phyloP scores from a whole-genome alignment of 2,329 filamentous ascomycete species.

The Celoporthe dispersa region DNA sequence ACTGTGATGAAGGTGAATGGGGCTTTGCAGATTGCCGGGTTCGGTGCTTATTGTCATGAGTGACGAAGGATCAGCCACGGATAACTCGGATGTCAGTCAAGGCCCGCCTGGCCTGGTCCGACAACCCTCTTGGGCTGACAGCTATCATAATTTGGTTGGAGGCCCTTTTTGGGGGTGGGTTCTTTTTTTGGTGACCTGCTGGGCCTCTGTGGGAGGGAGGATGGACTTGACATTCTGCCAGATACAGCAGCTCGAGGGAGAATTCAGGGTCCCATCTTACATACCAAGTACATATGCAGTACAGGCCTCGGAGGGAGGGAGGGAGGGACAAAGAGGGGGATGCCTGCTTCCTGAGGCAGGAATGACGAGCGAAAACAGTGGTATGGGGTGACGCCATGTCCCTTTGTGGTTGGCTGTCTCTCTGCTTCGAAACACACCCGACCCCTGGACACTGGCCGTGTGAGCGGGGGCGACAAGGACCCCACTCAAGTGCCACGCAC shows the following conservation, averaged over 20 bases:
- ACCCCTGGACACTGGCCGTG: conserved; percentile 1
- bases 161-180: too few relatives aligned
- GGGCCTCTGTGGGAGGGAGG: background rate
- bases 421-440: conserved; percentile 11
- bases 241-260: too few relatives aligned
- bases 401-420: conserved; percentile 11
- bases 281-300: too few relatives aligned
- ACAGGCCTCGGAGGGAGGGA: background rate
- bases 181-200: background rate
- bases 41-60: background rate
- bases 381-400: conserved; percentile 10
- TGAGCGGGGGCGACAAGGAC: background rate
- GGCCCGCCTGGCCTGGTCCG: background rate
- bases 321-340: background rate
- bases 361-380: conserved; percentile 12
- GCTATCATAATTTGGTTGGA: background rate
- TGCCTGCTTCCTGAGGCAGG: conserved; percentile 1
- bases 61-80: background rate
- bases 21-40: background rate
- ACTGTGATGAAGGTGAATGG: background rate
- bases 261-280: too few relatives aligned
- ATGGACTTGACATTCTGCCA: background rate
- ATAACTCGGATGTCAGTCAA: background rate
- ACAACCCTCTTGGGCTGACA: background rate
- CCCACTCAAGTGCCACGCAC: background rate